phyloP scores from a whole-genome alignment of 2,329 filamentous ascomycete species.

The Phaeosphaeriaceae sp. region DNA sequence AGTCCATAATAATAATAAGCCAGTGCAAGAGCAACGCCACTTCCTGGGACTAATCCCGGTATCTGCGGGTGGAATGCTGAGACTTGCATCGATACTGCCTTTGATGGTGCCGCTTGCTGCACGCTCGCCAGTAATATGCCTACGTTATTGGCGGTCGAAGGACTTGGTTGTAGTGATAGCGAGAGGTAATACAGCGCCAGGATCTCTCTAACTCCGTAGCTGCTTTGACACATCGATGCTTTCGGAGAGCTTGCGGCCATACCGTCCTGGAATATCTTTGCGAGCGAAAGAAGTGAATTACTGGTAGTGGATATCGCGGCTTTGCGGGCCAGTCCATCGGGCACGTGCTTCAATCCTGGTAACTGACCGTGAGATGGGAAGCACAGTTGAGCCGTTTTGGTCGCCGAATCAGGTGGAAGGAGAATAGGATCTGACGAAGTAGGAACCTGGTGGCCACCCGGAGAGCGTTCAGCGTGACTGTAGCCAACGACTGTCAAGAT shows the following conservation, averaged over 20 bases:
- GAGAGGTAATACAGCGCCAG: slow-evolving; percentile 95
- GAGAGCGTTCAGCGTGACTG: slow-evolving; percentile 46
- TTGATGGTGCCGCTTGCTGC: slow-evolving; percentile 68
- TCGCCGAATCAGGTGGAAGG: slow-evolving; percentile 81
- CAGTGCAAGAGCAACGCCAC: slow-evolving; percentile 84
- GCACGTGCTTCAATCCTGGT: slow-evolving; percentile 77
- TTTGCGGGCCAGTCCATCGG: slow-evolving; percentile 72
- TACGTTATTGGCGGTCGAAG: slow-evolving; percentile 97
- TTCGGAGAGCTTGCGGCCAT: slow-evolving; percentile 76
- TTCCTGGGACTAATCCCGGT: slow-evolving; percentile 83
- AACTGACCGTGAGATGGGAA: slow-evolving; percentile 79
- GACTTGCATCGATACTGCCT: slow-evolving; percentile 50
- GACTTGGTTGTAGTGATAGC: slow-evolving; percentile 90
- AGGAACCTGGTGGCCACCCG: slow-evolving; percentile 33
- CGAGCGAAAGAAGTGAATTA: slow-evolving; percentile 90
- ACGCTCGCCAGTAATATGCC: slow-evolving; percentile 96
- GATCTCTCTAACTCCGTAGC: slow-evolving; percentile 87
- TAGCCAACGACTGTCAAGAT: slow-evolving; percentile 73
- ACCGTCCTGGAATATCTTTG: slow-evolving; percentile 97
- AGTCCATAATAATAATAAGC: slow-evolving; percentile 96
- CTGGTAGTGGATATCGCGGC: slow-evolving; percentile 92
- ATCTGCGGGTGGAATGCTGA: slow-evolving; percentile 56
- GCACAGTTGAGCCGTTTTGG: slow-evolving; percentile 81
- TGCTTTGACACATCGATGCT: slow-evolving; percentile 63
- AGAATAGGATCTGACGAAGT: slow-evolving; percentile 70